These are phyloP conservation scores for Pythium phragmiticola DNA, from an alignment of 352 stramenopile species.

Conservation along the genomic window DNA sequence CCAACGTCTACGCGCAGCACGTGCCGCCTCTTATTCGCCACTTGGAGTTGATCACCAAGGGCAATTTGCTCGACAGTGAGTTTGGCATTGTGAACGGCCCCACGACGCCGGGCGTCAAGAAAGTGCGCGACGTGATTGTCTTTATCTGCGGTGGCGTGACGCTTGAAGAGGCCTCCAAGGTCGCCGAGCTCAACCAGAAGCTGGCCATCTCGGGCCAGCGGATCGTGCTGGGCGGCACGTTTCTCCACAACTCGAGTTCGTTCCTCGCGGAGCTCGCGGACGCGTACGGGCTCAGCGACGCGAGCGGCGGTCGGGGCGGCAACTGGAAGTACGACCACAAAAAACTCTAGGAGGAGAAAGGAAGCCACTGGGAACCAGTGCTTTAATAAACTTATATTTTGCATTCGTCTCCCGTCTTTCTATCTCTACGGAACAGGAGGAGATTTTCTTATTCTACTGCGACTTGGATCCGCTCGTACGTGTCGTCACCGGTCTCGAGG, in stretches of 20 bases:
- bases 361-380: too few relatives aligned
- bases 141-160: conserved; percentile 98
- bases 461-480: conserved; percentile 63
- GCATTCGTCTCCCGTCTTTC: too few relatives aligned
- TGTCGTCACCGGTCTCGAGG: conserved; percentile 47
- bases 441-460: conserved; percentile 5
- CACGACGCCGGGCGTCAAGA: conserved; percentile 94
- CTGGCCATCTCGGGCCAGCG: conserved; percentile 73
- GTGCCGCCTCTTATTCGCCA: conserved; percentile 95
- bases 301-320: conserved; percentile 5
- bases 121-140: conserved; percentile 95
- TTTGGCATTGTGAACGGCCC: conserved; percentile 98
- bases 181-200: conserved; percentile 96
- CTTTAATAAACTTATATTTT: conserved; percentile 20
- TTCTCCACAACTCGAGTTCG: conserved; percentile 96
- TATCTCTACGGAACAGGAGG: too few relatives aligned
- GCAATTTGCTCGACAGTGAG: conserved; percentile 70
- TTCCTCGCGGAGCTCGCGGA: conserved; percentile 94
- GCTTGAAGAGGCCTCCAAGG: conserved; percentile 98
- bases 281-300: conserved; percentile 45
- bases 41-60: conserved; percentile 83
- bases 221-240: conserved; percentile 95
- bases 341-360: conserved; percentile 27
- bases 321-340: conserved; percentile 67
- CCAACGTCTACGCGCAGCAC: conserved; percentile 99